A percentile compares a stretch with the other conserved stretches of the same genome.
These are phyloP conservation scores for Phytopythium oedochilum DNA, from an alignment of 352 stramenopile species.

Conservation along the genomic window DNA sequence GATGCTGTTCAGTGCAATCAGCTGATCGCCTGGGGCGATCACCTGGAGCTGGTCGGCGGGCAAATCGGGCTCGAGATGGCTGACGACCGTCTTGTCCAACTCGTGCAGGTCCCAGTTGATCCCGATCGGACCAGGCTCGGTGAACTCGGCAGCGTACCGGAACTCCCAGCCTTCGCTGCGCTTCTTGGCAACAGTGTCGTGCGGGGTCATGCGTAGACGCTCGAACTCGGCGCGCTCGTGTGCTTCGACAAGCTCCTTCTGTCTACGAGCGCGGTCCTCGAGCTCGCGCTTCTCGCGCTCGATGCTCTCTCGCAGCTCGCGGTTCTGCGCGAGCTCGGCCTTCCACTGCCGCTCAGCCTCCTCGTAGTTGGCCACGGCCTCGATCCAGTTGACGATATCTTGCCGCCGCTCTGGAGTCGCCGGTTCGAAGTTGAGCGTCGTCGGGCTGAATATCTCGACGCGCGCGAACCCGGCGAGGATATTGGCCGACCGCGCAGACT, in stretches of 20 bases:
- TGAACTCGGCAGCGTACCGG: constrained; percentile 61
- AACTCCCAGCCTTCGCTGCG: constrained; percentile 47
- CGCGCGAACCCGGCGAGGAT: constrained; percentile 55
- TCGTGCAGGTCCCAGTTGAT: constrained; percentile 69
- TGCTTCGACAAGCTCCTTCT: constrained; percentile 23
- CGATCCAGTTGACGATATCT: constrained; percentile 30
- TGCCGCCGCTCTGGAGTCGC: constrained; percentile 21
- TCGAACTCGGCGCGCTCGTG: constrained; percentile 40
- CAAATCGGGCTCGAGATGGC: constrained; percentile 46
- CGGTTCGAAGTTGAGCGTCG: constrained; percentile 45
- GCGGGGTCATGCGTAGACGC: constrained; percentile 49
- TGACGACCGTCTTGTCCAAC: constrained; percentile 44
- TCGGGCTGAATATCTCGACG: constrained; percentile 50
- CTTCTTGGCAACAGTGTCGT: constrained; percentile 31
- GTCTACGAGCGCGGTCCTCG: constrained; percentile 26
- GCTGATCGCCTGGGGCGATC: constrained; percentile 47
- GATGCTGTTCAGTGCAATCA: constrained; percentile 64
- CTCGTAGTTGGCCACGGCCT: constrained; percentile 16
- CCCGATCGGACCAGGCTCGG: constrained; percentile 45
- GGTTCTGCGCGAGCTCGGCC: constrained; percentile 25
- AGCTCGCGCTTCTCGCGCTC: constrained; percentile 26
- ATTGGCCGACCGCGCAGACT: constrained; percentile 16
- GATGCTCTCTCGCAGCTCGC: constrained; percentile 22
- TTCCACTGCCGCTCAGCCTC: constrained; percentile 23
- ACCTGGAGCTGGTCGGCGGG: constrained; percentile 40